Base-by-base conservation (phyloP, 495 filamentous ascomycete species). In the Aspergillus bridgeri region DNA sequence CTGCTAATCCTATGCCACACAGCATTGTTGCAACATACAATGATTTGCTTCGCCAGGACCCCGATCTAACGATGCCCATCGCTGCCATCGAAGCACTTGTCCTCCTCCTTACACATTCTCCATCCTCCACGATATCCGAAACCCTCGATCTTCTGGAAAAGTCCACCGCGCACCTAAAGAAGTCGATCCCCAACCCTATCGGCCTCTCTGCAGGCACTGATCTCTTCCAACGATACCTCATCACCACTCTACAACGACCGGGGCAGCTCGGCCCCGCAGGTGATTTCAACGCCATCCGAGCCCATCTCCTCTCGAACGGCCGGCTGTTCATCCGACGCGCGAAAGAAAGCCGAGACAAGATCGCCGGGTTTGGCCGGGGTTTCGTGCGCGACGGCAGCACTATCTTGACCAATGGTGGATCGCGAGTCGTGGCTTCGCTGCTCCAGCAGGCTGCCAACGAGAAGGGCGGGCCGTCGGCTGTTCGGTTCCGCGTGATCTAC, bases 21-120 rank as follows among this genome's bases (percentile, higher is more conserved):
- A 81, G 78, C 65, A 82, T 87, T 59, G 80, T 85, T 66, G 68
- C 74, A 46, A 81, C 80, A 44, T 87, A 87, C 77, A 78, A 79
- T 73, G 65, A 75, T 51, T 73, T 87, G 53, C 81, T 86, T 51
- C 66, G 66, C 63, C 75, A 77, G 47, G 91, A 96, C 72, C 84
- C 87, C 15, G 89, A 94, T 24, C 82, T 97, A 43, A 96, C 92
- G 23, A 96, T 96, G 89, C 91, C 93, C 49, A 87, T 98, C 51
- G 94, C 93, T 2, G 92, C 94, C 53, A 96, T 98, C 70, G 92
- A 97, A 75, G 85, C 94, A 38, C 82, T 97, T 48, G 92, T 96
- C 60, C 81, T 89, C 63, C 85, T 91, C 57, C 85, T 97, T 57
- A 84, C 86, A 68, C 82, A 85, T 49, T 88, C 84, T 8, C 83